phyloP scores from a whole-genome alignment of 176 grass and related monocot species.

The Oryza australiensis region DNA sequence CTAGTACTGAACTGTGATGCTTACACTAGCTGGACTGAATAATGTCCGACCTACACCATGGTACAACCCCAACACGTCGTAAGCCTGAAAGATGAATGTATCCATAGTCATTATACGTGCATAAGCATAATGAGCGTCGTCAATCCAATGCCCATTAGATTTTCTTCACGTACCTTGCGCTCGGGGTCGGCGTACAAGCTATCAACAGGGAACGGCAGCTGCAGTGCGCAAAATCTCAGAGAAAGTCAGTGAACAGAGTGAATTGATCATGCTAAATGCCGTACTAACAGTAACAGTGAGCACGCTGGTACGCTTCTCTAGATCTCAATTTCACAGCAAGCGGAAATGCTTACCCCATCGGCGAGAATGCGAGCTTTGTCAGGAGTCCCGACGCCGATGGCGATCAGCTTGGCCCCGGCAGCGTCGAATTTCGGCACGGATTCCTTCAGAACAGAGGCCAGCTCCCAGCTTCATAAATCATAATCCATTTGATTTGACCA shows the following conservation, averaged over 20 bases:
- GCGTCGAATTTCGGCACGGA: slow-evolving; percentile 65
- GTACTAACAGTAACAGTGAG: background rate
- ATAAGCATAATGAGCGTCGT: background rate
- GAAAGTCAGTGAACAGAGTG: background rate
- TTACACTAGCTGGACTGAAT: slow-evolving; percentile 75
- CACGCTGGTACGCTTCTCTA: background rate
- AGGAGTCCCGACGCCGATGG: slow-evolving; percentile 75
- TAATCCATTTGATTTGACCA: background rate
- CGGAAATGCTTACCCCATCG: slow-evolving; percentile 50
- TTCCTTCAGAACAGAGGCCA: slow-evolving; percentile 81
- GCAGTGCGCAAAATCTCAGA: slow-evolving; percentile 8
- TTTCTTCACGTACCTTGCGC: slow-evolving; percentile 58
- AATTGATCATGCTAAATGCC: background rate
- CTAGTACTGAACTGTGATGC: background rate
- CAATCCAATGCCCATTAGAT: background rate
- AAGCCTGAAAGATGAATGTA: slow-evolving; percentile 56
- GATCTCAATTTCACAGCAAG: background rate
- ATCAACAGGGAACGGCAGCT: slow-evolving; percentile 86
- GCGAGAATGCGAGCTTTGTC: slow-evolving; percentile 84
- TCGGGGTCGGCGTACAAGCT: slow-evolving; percentile 86
- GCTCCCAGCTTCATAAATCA: slow-evolving; percentile 62
- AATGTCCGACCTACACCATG: slow-evolving; percentile 71
- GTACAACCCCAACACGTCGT: slow-evolving; percentile 69
- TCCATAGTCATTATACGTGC: background rate
- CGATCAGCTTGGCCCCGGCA: slow-evolving; percentile 63